Conservation (phyloP, 768 basidiomycete genomes). For the Xerocomus potaroensis region DNA sequence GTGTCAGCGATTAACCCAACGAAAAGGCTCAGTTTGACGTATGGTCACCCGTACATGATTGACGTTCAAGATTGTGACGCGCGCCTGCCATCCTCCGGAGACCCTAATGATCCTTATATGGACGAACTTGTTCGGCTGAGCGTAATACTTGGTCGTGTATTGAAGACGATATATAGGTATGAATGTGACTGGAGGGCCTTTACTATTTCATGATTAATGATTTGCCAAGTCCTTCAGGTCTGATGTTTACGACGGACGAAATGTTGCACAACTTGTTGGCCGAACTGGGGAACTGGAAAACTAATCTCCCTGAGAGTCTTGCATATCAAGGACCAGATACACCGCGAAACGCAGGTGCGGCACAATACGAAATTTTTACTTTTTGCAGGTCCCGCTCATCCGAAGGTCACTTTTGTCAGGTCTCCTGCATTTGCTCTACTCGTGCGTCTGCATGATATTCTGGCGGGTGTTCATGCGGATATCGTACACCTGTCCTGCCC, state of each 20-base stretch:
- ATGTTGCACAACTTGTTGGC: constrained; percentile 59
- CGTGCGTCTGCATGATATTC: constrained; percentile 93
- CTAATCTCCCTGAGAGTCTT: constrained; percentile 70
- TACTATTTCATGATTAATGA: constrained; percentile 9
- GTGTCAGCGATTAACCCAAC: constrained; percentile 5
- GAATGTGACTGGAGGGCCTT: constrained; percentile 5
- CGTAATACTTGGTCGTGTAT: constrained; percentile 84
- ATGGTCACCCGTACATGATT: constrained; percentile 94
- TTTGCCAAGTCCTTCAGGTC: constrained; percentile 69
- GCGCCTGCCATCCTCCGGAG: constrained; percentile 85
- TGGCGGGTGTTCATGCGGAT: constrained; percentile 99
- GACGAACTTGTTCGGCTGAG: constrained; percentile 90
- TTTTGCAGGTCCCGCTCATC: constrained; percentile 2
- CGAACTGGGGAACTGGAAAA: constrained; percentile 76
- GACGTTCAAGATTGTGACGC: constrained; percentile 97
- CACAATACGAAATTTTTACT: neutral
- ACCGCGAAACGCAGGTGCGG: constrained; percentile 62
- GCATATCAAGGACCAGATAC: constrained; percentile 71
- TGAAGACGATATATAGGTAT: constrained; percentile 91
- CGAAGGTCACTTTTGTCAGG: constrained; percentile 42
- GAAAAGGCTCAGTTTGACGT: constrained; percentile 78
- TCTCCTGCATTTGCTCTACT: constrained; percentile 81
- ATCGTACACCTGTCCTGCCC: constrained; percentile 86
- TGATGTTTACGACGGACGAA: constrained; percentile 81
- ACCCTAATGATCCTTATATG: constrained; percentile 74